Percentiles rank a stretch among this genome's conserved stretches.
phyloP scores from a whole-genome alignment of 2,329 filamentous ascomycete genomes.

The Gaeumannomyces sp. region DNA sequence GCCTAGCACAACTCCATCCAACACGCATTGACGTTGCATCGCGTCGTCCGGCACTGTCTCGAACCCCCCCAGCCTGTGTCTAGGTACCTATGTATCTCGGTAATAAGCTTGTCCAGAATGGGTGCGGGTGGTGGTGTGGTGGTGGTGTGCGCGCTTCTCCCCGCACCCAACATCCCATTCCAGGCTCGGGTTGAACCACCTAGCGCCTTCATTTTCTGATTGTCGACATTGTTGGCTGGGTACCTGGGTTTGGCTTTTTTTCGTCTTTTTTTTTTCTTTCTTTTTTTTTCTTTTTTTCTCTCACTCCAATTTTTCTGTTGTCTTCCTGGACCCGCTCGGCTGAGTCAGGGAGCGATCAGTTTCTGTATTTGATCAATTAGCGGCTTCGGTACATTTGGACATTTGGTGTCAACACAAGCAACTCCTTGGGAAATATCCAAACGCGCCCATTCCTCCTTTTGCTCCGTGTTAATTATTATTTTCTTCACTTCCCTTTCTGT shows the following conservation, averaged over 20 bases:
- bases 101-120: background rate
- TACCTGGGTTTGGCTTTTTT: background rate
- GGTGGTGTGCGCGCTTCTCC: background rate
- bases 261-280: background rate
- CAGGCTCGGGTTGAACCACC: background rate
- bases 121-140: background rate
- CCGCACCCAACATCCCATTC: background rate
- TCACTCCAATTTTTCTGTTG: too few relatives aligned
- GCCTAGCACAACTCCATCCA: background rate
- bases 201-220: background rate
- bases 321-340: background rate
- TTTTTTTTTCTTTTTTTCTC: background rate
- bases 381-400: background rate
- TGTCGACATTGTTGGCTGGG: background rate
- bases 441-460: background rate
- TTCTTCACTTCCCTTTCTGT: background rate
- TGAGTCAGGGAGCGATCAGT: background rate
- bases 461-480: background rate
- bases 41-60: background rate
- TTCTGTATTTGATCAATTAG: too few relatives aligned
- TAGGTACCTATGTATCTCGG: background rate
- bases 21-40: slow-evolving; percentile 1
- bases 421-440: background rate
- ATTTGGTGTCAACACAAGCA: background rate
- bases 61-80: background rate